Conservation (phyloP, 257 asterid genomes). For the Scutellaria barbata region DNA sequence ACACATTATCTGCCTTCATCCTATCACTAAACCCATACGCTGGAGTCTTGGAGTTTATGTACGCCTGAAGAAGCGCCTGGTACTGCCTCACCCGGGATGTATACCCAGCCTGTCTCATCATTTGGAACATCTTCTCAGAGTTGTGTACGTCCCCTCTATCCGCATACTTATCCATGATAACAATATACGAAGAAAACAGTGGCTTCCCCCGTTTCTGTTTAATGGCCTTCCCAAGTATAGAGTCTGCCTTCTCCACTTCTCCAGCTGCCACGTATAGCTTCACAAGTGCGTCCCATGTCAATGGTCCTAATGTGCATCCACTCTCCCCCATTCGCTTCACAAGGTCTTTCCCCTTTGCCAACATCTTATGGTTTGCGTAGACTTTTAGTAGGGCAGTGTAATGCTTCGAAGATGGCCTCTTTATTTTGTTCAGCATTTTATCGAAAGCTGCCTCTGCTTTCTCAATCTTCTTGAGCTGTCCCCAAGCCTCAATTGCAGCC, state of each 20-base stretch:
- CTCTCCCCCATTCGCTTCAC: constrained; percentile 66
- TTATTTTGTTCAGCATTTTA: constrained; percentile 40
- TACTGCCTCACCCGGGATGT: constrained; percentile 47
- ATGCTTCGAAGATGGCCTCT: constrained; percentile 46
- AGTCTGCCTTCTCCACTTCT: constrained; percentile 69
- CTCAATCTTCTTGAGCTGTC: constrained; percentile 56
- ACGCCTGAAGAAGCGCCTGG: constrained; percentile 60
- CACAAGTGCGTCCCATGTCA: constrained; percentile 74
- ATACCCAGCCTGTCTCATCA: constrained; percentile 64
- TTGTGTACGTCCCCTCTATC: constrained; percentile 69
- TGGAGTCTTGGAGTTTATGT: constrained; percentile 57
- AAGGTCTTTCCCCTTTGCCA: constrained; percentile 72
- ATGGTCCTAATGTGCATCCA: constrained; percentile 59
- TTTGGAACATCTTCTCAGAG: constrained; percentile 63
- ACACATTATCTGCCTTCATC: constrained; percentile 67
- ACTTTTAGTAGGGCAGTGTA: constrained; percentile 54
- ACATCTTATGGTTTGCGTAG: constrained; percentile 60
- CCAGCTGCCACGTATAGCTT: constrained; percentile 69
- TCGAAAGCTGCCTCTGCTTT: constrained; percentile 75
- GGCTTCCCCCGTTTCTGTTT: constrained; percentile 51
- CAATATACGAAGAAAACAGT: constrained; percentile 45
- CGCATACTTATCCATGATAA: constrained; percentile 62
- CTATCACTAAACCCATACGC: constrained; percentile 73
- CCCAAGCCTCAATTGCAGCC: constrained; percentile 79
- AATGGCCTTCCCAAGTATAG: constrained; percentile 55